Percentiles rank a stretch among this genome's conserved stretches.
Evolutionary conservation across 2,329 filamentous ascomycete species (phyloP).

Genomic region (Cercospora citrullina): DNA sequence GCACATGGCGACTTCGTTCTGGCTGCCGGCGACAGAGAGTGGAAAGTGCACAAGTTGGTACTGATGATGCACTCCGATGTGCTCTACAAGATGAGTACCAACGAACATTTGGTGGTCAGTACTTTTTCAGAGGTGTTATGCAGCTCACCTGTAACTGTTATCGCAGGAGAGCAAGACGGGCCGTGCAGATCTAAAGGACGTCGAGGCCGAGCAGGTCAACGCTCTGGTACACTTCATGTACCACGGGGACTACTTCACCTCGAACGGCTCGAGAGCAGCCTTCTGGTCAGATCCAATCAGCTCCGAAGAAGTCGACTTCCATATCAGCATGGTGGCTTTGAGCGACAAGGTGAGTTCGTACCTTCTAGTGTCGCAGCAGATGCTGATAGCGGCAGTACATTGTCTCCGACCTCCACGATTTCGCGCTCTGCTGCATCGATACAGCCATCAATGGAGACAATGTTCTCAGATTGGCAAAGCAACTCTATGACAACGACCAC

Average conservation of each 20-base stretch:
- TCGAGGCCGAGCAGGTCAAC: background rate
- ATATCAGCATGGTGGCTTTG: background rate
- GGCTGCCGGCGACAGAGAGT: background rate
- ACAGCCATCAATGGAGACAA: background rate
- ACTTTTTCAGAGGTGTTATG: too few relatives aligned
- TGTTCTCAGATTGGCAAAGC: background rate
- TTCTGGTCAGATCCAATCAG: background rate
- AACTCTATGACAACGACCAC: background rate
- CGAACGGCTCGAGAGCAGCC: background rate
- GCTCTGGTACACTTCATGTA: conserved; percentile 6
- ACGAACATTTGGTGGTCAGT: background rate
- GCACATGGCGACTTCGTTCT: conserved; percentile 7
- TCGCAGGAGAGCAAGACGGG: background rate
- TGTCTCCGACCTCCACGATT: background rate
- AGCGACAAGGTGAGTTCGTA: background rate
- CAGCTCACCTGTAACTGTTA: background rate
- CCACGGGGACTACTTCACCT: background rate
- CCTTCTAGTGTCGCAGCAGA: background rate
- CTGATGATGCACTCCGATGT: background rate
- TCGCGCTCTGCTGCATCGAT: background rate
- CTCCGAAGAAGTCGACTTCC: background rate
- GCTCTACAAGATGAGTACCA: conserved; percentile 7
- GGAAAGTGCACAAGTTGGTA: conserved; percentile 6
- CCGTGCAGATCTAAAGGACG: background rate
- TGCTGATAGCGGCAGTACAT: background rate